Evolutionary conservation across 1,139 yeast genomes (phyloP).

Genomic region (Blastobotrys niveus): DNA sequence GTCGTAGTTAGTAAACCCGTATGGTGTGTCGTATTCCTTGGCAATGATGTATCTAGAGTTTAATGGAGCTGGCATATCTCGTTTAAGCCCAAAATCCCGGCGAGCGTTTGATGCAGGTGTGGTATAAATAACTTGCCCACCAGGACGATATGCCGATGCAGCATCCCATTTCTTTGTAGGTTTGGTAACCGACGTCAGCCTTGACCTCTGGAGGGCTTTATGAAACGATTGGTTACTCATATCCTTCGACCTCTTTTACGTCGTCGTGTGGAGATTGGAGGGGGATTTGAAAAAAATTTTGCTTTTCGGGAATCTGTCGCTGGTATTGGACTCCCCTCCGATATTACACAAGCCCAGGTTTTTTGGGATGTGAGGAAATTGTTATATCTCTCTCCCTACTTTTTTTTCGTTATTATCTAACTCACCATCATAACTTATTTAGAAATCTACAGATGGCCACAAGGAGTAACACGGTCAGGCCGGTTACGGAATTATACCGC

Average conservation of each 20-base stretch:
- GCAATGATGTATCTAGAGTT: constrained; percentile 42
- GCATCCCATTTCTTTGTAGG: not conserved
- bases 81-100: constrained; percentile 53
- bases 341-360: too few relatives aligned
- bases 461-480: too few relatives aligned
- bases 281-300: too few relatives aligned
- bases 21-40: constrained; percentile 44
- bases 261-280: too few relatives aligned
- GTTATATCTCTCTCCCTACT: too few relatives aligned
- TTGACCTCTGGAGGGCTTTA: constrained; percentile 10
- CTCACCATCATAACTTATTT: too few relatives aligned
- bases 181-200: constrained; percentile 13
- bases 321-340: too few relatives aligned
- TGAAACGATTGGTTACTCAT: constrained; percentile 5
- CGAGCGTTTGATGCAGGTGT: constrained; percentile 44
- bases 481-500: constrained; percentile 43
- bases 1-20: constrained; percentile 47
- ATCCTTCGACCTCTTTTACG: too few relatives aligned
- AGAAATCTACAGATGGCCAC: too few relatives aligned
- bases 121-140: constrained; percentile 44
- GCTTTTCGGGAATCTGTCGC: too few relatives aligned
- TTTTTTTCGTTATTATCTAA: too few relatives aligned
- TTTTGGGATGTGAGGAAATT: too few relatives aligned
- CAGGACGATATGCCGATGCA: constrained; percentile 3
- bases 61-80: constrained; percentile 43